A percentile compares a stretch with the other conserved stretches of the same genome.
phyloP scores from a whole-genome alignment of 768 basidiomycete species.

The Termitomyces sp. region DNA sequence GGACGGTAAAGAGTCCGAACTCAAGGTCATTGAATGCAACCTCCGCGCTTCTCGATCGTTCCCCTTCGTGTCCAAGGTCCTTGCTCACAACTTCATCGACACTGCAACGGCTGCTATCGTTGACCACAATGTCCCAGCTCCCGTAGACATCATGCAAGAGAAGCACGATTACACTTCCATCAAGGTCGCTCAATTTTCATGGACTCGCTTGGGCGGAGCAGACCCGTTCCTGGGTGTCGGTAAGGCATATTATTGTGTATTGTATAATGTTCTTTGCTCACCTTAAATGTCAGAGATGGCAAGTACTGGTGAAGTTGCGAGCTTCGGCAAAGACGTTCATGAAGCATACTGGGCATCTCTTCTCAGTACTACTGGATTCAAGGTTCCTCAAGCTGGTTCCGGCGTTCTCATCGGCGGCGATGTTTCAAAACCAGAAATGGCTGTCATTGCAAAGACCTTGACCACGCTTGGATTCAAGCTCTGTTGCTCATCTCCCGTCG shows the following conservation, averaged over 20 bases:
- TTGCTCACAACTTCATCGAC: slow-evolving; percentile 96
- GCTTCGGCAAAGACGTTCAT: slow-evolving; percentile 88
- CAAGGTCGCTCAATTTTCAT: slow-evolving; percentile 98
- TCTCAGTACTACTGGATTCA: slow-evolving; percentile 95
- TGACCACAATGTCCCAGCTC: slow-evolving; percentile 81
- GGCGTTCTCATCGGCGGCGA: slow-evolving; percentile 95
- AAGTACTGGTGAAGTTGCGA: slow-evolving; percentile 95
- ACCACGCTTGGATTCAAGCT: slow-evolving; percentile 91
- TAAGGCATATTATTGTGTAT: slow-evolving; percentile 33
- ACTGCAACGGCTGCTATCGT: slow-evolving; percentile 87
- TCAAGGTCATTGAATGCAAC: slow-evolving; percentile 99
- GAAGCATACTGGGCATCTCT: slow-evolving; percentile 96
- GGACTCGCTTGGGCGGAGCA: slow-evolving; percentile 93
- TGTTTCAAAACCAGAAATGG: slow-evolving; percentile 82
- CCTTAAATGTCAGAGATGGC: slow-evolving; percentile 74
- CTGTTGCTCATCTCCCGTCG: slow-evolving; percentile 75
- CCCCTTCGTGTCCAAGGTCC: slow-evolving; percentile 98
- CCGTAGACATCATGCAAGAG: slow-evolving; percentile 87
- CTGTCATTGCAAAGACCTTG: slow-evolving; percentile 71
- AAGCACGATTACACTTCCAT: slow-evolving; percentile 89
- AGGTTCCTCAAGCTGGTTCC: slow-evolving; percentile 74
- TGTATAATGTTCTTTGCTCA: background rate
- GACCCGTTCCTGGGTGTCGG: slow-evolving; percentile 96
- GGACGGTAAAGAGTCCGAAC: slow-evolving; percentile 50
- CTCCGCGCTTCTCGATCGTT: slow-evolving; percentile 96